Evolutionary conservation across 805 yeast species (phyloP).

Genomic region (Maudiozyma pseudohumilis): DNA sequence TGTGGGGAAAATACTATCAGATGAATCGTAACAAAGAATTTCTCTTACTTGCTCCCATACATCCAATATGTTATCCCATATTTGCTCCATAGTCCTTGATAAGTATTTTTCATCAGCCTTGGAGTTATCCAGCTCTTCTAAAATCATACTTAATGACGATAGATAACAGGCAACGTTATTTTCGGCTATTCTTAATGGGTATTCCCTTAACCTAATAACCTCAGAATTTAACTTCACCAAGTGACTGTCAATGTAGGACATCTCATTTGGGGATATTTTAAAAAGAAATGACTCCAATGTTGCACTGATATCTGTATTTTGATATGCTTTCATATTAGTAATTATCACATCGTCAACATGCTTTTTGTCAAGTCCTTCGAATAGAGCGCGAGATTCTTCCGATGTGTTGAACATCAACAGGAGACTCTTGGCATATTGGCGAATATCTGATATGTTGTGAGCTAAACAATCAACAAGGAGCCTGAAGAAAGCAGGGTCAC

Average conservation of each 20-base stretch:
- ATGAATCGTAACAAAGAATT: conserved; percentile 56
- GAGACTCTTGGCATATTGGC: conserved; percentile 40
- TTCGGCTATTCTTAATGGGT: conserved; percentile 37
- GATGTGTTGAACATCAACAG: conserved; percentile 32
- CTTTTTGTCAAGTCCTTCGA: conserved; percentile 5
- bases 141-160: conserved; percentile 43
- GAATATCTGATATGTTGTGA: conserved; percentile 70
- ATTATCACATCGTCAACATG: conserved; percentile 20
- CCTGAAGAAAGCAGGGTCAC: conserved; percentile 31
- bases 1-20: conserved; percentile 54
- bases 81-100: conserved; percentile 4
- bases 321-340: conserved; percentile 36
- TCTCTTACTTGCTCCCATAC: conserved; percentile 32
- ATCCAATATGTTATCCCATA: conserved; percentile 11
- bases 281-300: conserved; percentile 47
- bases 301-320: conserved; percentile 76
- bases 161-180: conserved; percentile 62
- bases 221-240: conserved; percentile 29
- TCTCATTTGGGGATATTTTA: conserved; percentile 25
- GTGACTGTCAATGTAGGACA: conserved; percentile 26
- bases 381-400: not conserved
- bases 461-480: conserved; percentile 51
- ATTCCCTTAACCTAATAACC: conserved; percentile 27
- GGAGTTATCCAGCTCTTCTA: conserved; percentile 23
- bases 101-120: not conserved